Percentiles rank a stretch among this genome's conserved stretches.
Conservation (phyloP, 371 early-diverging fungal species). For the Umbelopsis sp. region DNA sequence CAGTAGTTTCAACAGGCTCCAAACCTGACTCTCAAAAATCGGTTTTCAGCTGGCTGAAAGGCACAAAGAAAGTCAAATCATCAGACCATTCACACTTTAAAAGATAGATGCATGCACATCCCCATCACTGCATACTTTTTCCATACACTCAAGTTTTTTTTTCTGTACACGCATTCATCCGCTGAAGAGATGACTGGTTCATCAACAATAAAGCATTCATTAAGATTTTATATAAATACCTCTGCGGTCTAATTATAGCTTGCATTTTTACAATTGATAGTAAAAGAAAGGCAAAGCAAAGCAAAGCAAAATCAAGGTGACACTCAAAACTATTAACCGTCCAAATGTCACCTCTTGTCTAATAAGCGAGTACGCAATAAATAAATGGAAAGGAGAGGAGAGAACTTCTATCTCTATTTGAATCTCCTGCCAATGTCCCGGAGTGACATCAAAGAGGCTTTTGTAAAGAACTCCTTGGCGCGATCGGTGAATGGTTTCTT, state of each 20-base stretch:
- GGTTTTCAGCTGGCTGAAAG: conserved; percentile 15
- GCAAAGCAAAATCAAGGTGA: no score
- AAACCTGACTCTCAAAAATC: not conserved
- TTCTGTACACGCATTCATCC: not conserved
- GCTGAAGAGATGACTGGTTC: not conserved
- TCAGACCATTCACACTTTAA: not conserved
- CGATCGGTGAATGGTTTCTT: not conserved
- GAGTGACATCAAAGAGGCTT: conserved; percentile 4
- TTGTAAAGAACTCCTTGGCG: not conserved
- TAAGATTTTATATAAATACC: no score
- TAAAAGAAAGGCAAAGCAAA: no score
- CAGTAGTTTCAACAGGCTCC: conserved; percentile 3
- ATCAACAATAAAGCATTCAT: conserved; percentile 1
- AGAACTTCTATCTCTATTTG: not conserved
- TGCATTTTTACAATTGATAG: no score
- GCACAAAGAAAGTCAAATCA: not conserved
- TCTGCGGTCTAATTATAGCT: no score
- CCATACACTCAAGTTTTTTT: not conserved
- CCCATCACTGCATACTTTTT: not conserved
- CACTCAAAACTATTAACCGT: no score
- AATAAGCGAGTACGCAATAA: not conserved
- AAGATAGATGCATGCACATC: not conserved
- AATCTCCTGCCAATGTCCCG: conserved; percentile 2
- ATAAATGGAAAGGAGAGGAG: not conserved
- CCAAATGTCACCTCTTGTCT: no score